Conservation (phyloP, 2,329 filamentous ascomycete species). For the Fusarium sp. region DNA sequence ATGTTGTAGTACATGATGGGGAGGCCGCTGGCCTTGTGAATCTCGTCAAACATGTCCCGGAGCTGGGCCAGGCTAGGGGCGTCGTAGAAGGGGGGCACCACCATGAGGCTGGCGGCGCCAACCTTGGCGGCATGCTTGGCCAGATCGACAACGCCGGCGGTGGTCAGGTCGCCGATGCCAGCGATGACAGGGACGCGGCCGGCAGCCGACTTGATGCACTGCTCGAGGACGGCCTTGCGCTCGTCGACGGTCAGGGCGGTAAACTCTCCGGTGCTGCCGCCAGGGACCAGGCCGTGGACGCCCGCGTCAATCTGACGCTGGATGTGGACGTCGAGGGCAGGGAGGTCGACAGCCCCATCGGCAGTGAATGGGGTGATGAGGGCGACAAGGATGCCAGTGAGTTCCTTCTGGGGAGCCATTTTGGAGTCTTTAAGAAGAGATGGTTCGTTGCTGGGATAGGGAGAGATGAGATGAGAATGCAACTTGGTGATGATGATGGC, state of each 20-base stretch:
- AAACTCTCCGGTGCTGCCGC: slow-evolving; percentile 63
- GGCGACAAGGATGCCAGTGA: slow-evolving; percentile 60
- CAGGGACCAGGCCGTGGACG: slow-evolving; percentile 62
- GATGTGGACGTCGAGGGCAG: slow-evolving; percentile 53
- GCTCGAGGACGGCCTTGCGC: slow-evolving; percentile 58
- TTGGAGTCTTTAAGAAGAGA: not conserved
- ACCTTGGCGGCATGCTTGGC: slow-evolving; percentile 49
- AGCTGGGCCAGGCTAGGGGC: slow-evolving; percentile 51
- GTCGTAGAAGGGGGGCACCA: slow-evolving; percentile 64
- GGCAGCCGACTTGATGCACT: slow-evolving; percentile 49
- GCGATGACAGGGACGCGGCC: slow-evolving; percentile 57
- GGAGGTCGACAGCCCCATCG: slow-evolving; percentile 55
- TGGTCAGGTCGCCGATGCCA: slow-evolving; percentile 58
- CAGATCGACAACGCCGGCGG: slow-evolving; percentile 45
- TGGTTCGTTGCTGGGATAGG: not conserved
- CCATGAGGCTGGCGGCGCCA: slow-evolving; percentile 57
- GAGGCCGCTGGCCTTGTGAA: slow-evolving; percentile 53
- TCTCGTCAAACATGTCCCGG: slow-evolving; percentile 54
- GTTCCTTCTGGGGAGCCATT: slow-evolving; percentile 41
- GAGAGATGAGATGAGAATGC: not conserved
- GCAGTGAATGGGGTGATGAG: slow-evolving; percentile 61
- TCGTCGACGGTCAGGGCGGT: slow-evolving; percentile 57
- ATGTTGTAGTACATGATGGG: slow-evolving; percentile 66
- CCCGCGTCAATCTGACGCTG: slow-evolving; percentile 58
- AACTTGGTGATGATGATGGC: not conserved